Base-by-base conservation (phyloP, 371 early-diverging fungal species). In the Coemansia sp. region DNA sequence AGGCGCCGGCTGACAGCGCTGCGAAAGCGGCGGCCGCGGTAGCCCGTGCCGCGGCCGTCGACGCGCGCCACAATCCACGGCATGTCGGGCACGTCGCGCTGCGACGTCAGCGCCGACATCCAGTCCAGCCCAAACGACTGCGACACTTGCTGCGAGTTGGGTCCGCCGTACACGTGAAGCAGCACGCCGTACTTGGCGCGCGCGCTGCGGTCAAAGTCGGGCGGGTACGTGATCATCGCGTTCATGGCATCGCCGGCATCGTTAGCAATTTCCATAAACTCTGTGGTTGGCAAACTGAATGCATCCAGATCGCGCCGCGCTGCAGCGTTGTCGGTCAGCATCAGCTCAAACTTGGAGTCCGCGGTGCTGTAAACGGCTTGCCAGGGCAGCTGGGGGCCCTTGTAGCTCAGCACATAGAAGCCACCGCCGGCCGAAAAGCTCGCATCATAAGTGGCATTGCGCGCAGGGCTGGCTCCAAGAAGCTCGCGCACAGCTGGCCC, bases 161-260 rank as follows among this genome's bases (percentile, higher is more conserved):
- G 97, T 3, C 98, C 98, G 33, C 95, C 97, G 70, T 95, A 96
- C 12, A 93, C 90, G 67, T 86, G 84, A 77, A 96, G 89, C 33
- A 96, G 65, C 1, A 95, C 92, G n/a, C 94, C 94, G 63, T 97
- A 94, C 61, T 81, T 80, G 26, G 82, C 79, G 7, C 81, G 77
- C 31, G 81, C 81, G 11, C 53, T 75, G 3, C 77, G 78, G 51
- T 94, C 84, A 72, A 97, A 97, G 53, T 87, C 85, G 34, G 92
- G 87, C 16, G 98, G 98, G 20, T 88, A 79, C 12, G 85, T 81
- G 56, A 93, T 86, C 80, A 88, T 83, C n/a, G 88, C 93, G 74
- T 93, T 93, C 78, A 97, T 65, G 63, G 72, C 69, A 77, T 83
- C 81, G 61, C 83, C 72, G 36, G 83, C 86, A 11, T 82, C 86